Base-by-base conservation (phyloP, 2,329 filamentous ascomycete genomes). In the Venturia carpophila region DNA sequence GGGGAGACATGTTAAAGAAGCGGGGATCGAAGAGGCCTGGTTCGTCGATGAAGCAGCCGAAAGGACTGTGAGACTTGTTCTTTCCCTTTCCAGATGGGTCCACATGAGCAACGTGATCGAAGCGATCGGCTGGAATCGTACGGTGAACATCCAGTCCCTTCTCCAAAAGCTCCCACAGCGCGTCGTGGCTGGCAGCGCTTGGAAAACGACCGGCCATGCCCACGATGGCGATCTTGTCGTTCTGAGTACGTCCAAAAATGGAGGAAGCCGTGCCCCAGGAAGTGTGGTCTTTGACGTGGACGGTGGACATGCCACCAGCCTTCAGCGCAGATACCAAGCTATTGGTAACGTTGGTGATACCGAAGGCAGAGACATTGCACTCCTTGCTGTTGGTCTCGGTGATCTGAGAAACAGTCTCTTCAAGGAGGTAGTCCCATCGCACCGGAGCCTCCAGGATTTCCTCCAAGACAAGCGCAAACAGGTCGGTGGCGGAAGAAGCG, bases 1-100 rank as follows among this genome's bases (percentile, higher is more conserved):
- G 84, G 6, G 89, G 89, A 43, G 89, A 92, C 87, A 93, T 92
- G 75, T 91, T 91, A 83, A 93, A 93, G 77, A 93, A 92, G 0
- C 87, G 82, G n/a, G 88, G 87, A 70, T 93, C 90, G 71, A 93
- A 93, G 60, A 88, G 79, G 65, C 88, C 88, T 0, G 89, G 89
- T 67, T 91, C 83, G 67, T 91, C 85, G 69, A 91, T 83, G 77
- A 86, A 92, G 77, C 88, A 90, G 19, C 89, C 89, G 70, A 86
- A 91, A 3, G 87, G 87, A 1, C 88, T 91, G 74, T 90, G 87
- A 64, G 85, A 89, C 66, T 89, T 91, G 77, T 92, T 92, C 74
- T 87, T 86, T 41, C 79, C 82, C 74, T 91, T 91, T 27, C 88
- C 87, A 6, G 85, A 86, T 5, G 87, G 83, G 71, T 92, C 89